Percentiles rank a stretch among this genome's conserved stretches.
Conservation (phyloP, 805 yeast species). For the Yamadazyma scolyti region DNA sequence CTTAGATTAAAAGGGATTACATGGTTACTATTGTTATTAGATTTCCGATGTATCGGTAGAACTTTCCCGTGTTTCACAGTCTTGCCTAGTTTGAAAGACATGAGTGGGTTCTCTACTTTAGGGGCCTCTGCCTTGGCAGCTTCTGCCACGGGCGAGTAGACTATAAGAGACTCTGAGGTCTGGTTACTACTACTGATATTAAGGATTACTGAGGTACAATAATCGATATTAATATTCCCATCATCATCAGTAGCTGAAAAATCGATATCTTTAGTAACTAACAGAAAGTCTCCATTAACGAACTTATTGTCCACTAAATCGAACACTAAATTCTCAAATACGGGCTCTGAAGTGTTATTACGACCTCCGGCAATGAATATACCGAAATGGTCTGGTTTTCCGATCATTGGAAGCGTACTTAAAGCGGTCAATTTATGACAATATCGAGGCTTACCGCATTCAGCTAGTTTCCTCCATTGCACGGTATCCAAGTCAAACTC, state of each 20-base stretch:
- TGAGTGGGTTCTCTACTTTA: conserved; percentile 23
- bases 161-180: conserved; percentile 19
- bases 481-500: conserved; percentile 50
- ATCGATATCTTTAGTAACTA: conserved; percentile 3
- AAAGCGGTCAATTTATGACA: conserved; percentile 49
- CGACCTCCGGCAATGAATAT: conserved; percentile 54
- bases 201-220: conserved; percentile 30
- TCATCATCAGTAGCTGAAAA: conserved; percentile 14
- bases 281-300: conserved; percentile 11
- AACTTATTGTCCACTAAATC: conserved; percentile 42
- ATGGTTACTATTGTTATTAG: conserved; percentile 2
- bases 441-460: conserved; percentile 37
- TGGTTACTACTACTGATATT: conserved; percentile 18
- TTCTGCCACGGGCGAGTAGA: conserved; percentile 28
- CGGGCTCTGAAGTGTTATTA: conserved; percentile 27
- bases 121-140: conserved; percentile 3
- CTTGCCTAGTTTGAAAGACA: conserved; percentile 33
- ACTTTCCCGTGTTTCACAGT: conserved; percentile 26
- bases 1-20: conserved; percentile 44
- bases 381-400: conserved; percentile 42
- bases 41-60: conserved; percentile 27
- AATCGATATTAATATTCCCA: conserved; percentile 24
- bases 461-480: conserved; percentile 45
- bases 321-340: conserved; percentile 35
- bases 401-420: conserved; percentile 32